Percentiles rank a stretch among this genome's conserved stretches.
Evolutionary conservation across 768 basidiomycete species (phyloP).

Genomic region (Tubosaeta sp.): DNA sequence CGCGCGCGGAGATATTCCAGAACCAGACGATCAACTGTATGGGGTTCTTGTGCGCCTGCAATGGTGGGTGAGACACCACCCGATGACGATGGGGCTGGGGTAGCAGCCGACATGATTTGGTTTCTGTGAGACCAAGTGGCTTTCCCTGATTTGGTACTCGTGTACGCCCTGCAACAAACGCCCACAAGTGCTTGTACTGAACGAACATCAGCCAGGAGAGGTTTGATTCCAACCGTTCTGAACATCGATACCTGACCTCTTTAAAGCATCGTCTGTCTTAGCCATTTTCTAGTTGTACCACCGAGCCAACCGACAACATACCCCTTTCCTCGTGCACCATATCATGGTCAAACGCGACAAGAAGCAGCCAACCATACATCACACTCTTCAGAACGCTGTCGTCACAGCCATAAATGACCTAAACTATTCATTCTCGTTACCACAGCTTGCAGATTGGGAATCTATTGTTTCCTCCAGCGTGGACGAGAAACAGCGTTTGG

Average conservation of each 20-base stretch:
- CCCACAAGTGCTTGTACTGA: not conserved
- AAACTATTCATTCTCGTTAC: conserved; percentile 23
- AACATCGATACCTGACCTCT: not conserved
- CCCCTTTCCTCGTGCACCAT: not conserved
- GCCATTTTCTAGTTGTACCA: not conserved
- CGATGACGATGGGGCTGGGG: conserved; percentile 34
- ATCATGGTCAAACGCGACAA: conserved; percentile 21
- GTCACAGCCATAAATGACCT: conserved; percentile 28
- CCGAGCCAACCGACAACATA: not conserved
- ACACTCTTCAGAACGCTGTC: conserved; percentile 20
- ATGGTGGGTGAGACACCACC: conserved; percentile 30
- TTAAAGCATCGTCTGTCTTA: not conserved
- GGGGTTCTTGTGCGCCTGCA: conserved; percentile 25
- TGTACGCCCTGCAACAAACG: not conserved
- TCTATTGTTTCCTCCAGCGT: conserved; percentile 22
- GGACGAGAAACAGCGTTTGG: conserved; percentile 38
- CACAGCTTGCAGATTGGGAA: conserved; percentile 28
- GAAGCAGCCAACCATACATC: conserved; percentile 4
- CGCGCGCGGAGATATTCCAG: conserved; percentile 46
- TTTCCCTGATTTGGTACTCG: conserved; percentile 2
- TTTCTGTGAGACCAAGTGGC: not conserved
- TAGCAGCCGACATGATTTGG: conserved; percentile 26
- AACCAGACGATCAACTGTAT: conserved; percentile 37
- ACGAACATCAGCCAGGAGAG: not conserved
- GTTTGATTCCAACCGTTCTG: not conserved